Percentiles rank a stretch among this genome's conserved stretches.
Evolutionary conservation across 129 eudicot genomes (phyloP).

Genomic region (Artemisia annua): DNA sequence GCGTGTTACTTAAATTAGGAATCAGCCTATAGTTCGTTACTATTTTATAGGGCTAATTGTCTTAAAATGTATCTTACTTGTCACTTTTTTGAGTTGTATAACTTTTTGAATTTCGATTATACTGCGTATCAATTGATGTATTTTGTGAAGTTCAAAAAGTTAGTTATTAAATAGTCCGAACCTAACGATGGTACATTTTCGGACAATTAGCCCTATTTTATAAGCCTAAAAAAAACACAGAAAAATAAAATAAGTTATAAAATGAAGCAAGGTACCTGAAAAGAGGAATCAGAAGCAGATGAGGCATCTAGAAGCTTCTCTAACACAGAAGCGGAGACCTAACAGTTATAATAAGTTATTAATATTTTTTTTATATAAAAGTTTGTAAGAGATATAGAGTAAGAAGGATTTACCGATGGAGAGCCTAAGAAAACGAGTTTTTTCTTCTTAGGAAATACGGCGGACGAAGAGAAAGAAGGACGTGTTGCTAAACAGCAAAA

Average conservation of each 20-base stretch:
- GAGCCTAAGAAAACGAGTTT: constrained; percentile 86
- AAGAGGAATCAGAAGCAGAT: constrained; percentile 57
- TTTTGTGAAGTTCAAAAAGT: too few species aligned
- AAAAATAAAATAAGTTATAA: not conserved
- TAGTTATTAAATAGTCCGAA: too few species aligned
- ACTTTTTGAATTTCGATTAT: too few species aligned
- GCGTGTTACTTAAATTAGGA: too few species aligned
- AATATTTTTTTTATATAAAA: not conserved
- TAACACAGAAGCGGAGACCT: constrained; percentile 87
- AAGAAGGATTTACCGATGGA: constrained; percentile 51
- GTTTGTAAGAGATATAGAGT: not conserved
- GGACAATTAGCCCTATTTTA: too few species aligned
- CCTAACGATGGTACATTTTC: too few species aligned
- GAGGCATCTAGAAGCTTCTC: constrained; percentile 74
- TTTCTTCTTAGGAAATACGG: constrained; percentile 42
- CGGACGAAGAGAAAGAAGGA: constrained; percentile 32
- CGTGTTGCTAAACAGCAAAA: constrained; percentile 51
- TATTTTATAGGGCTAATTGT: too few species aligned
- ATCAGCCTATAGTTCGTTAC: not conserved
- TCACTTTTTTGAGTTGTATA: too few species aligned
- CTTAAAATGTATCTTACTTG: too few species aligned
- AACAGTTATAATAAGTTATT: not conserved
- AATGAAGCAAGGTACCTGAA: constrained; percentile 50
- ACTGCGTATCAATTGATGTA: too few species aligned
- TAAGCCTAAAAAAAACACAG: too few species aligned